Conservation (phyloP, 139 green algal species). For the Coelastrella sp. region DNA sequence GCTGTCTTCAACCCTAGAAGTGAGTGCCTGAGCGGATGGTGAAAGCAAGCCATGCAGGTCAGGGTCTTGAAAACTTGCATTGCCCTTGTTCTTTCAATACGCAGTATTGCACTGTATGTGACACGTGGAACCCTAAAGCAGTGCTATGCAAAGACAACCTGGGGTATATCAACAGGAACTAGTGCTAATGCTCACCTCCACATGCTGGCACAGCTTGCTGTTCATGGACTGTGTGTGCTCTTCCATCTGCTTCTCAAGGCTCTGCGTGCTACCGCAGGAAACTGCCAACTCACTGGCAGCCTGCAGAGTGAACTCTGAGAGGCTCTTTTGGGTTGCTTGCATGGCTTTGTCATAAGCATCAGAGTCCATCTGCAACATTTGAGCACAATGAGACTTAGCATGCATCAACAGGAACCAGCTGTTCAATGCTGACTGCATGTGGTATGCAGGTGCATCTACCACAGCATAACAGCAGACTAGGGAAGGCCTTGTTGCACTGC, state of each 20-base stretch:
- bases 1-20: background rate
- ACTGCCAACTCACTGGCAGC: background rate
- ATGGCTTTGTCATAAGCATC: background rate
- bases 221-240: background rate
- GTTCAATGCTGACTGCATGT: background rate
- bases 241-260: background rate
- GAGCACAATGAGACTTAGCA: too few species aligned
- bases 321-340: background rate
- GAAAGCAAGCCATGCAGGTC: too few species aligned
- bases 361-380: conserved; percentile 3
- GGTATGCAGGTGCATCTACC: too few species aligned
- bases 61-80: background rate
- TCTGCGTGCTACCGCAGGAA: background rate
- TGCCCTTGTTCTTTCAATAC: too few species aligned
- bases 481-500: too few species aligned
- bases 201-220: background rate
- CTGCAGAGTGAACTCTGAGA: background rate
- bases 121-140: too few species aligned
- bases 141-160: too few species aligned
- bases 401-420: background rate
- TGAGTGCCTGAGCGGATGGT: conserved; percentile 1
- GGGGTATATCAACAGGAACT: too few species aligned
- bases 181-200: background rate
- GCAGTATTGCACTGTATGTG: too few species aligned
- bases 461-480: too few species aligned